phyloP scores from a whole-genome alignment of 2,329 filamentous ascomycete genomes.

The Phialocephala sp. region DNA sequence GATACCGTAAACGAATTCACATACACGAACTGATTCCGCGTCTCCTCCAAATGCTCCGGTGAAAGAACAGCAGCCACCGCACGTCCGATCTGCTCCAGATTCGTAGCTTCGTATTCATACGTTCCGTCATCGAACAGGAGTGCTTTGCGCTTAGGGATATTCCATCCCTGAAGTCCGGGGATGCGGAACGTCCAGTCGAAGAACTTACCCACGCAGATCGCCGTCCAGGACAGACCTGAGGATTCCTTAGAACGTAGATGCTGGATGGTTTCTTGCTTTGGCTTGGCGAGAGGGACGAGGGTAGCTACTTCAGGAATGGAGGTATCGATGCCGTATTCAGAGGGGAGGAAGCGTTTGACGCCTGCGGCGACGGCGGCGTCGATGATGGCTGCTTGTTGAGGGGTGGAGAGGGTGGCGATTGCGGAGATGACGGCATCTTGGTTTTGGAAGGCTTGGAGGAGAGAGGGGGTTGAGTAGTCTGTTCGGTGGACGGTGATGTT shows the following conservation, averaged over 20 bases:
- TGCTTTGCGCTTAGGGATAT: slow-evolving; percentile 54
- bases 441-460: slow-evolving; percentile 49
- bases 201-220: slow-evolving; percentile 6
- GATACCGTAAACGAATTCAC: slow-evolving; percentile 41
- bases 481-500: slow-evolving; percentile 14
- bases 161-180: slow-evolving; percentile 55
- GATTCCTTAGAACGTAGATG: neutral
- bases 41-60: slow-evolving; percentile 39
- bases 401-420: slow-evolving; percentile 50
- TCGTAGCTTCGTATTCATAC: slow-evolving; percentile 40
- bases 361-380: slow-evolving; percentile 61
- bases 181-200: slow-evolving; percentile 43
- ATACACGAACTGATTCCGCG: slow-evolving; percentile 43
- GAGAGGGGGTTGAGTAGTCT: slow-evolving; percentile 20
- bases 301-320: slow-evolving; percentile 33
- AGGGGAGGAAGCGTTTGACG: slow-evolving; percentile 62
- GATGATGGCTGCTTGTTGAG: slow-evolving; percentile 54
- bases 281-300: neutral
- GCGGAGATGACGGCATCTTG: slow-evolving; percentile 62
- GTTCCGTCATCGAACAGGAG: slow-evolving; percentile 45
- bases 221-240: slow-evolving; percentile 1
- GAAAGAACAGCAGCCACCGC: slow-evolving; percentile 42
- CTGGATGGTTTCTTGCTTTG: neutral
- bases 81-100: slow-evolving; percentile 41
- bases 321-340: slow-evolving; percentile 51